Evolutionary conservation across 441 rosid genomes (phyloP), one percentile per base, ranked within the genome.

Genomic region (Francoa sonchifolia): DNA sequence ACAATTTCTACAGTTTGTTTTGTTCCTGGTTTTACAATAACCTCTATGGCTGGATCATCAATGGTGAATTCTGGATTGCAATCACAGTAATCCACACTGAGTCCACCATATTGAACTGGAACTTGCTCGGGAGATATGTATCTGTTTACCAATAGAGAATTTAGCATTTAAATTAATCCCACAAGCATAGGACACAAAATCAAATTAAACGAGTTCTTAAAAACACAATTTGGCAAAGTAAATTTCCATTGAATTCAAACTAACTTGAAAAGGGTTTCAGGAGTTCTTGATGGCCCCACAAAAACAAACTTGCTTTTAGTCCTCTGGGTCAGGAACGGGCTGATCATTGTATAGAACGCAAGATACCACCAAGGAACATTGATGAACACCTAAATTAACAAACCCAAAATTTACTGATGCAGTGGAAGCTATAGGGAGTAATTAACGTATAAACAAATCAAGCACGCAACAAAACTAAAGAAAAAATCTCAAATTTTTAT

Each of bases 361-460:
- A 82, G 67, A 65, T 89, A 77, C 96, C 98, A 89, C 98, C 96
- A 89, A 8, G 98, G 98, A 21, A 82, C 98, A 60, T 89, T 85
- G 69, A 89, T 66, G 50, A 89, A 82, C 58, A 89, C 86, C 97
- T 89, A 47, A 28, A 49, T 16, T 52, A 19, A 40, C 0, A 41
- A 39, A 19, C 8, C 1, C 23, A n/a, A n/a, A n/a, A n/a, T n/a
- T n/a, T n/a, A n/a, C n/a, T n/a, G n/a, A n/a, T n/a, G n/a, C n/a
- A n/a, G n/a, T n/a, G n/a, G n/a, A n/a, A n/a, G n/a, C 5, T 14
- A 3, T n/a, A 32, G 1, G 4, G 1, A 32, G 1, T 8, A 5
- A 32, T 9, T 8, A 13, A 10, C 35, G 4, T 1, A 32, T 8
- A 0, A 32, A n/a, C 9, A 32, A 8, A 32, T 1, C 9, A 32